phyloP scores from a whole-genome alignment of 441 rosid species.

The Adansonia gregorii region DNA sequence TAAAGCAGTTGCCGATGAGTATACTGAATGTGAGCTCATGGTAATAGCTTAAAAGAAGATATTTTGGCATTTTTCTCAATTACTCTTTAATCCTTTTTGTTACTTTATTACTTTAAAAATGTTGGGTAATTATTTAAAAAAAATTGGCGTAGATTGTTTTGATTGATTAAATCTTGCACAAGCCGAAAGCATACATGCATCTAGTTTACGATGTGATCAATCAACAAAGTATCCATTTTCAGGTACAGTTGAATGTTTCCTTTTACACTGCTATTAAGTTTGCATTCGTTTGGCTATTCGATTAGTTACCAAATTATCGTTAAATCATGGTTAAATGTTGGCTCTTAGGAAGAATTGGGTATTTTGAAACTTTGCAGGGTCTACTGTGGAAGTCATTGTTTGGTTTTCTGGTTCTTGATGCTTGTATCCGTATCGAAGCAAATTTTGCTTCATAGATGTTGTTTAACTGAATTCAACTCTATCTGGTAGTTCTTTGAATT shows the following conservation, averaged over 20 bases:
- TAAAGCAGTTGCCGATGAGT: constrained; percentile 74
- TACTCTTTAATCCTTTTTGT: neutral
- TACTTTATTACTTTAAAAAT: neutral
- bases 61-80: neutral
- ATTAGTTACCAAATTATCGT: neutral
- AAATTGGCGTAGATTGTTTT: constrained; percentile 56
- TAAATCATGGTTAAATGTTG: neutral
- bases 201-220: constrained; percentile 65
- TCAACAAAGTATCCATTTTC: constrained; percentile 45
- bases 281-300: neutral
- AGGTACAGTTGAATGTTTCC: constrained; percentile 44
- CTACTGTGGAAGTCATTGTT: constrained; percentile 64
- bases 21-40: constrained; percentile 84
- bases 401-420: constrained; percentile 68
- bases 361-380: constrained; percentile 49
- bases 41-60: constrained; percentile 36
- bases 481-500: constrained; percentile 20
- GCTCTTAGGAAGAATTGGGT: constrained; percentile 22
- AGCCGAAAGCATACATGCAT: constrained; percentile 76
- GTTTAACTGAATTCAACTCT: neutral
- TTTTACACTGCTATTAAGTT: neutral
- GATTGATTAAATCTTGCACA: constrained; percentile 84
- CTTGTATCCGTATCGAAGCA: constrained; percentile 62
- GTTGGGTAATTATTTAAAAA: neutral
- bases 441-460: constrained; percentile 18